These are phyloP conservation scores for Coprinellus aureogranulatus DNA, from an alignment of 768 basidiomycete genomes.

Conservation along the genomic window DNA sequence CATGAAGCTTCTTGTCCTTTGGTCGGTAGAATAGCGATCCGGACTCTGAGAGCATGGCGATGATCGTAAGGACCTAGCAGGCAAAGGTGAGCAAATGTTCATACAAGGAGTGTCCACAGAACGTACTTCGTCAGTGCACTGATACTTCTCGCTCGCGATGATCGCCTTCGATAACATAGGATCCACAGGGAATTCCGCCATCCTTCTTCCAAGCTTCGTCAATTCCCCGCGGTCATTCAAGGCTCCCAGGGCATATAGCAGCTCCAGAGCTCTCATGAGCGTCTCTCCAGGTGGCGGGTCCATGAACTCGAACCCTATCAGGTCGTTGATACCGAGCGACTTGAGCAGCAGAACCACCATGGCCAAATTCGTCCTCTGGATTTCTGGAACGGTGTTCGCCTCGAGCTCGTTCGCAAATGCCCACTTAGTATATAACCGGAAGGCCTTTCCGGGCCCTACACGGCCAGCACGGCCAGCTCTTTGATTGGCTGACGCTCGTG, in stretches of 20 bases:
- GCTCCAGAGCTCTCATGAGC: conserved; percentile 88
- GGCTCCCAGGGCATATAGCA: conserved; percentile 93
- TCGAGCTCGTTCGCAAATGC: conserved; percentile 95
- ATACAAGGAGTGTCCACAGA: background rate
- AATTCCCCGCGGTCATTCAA: conserved; percentile 95
- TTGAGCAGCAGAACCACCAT: conserved; percentile 95
- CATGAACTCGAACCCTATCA: conserved; percentile 97
- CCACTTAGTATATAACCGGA: conserved; percentile 99
- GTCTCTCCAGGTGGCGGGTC: conserved; percentile 98
- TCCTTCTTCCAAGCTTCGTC: conserved; percentile 93
- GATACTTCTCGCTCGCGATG: conserved; percentile 90
- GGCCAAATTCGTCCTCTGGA: conserved; percentile 96
- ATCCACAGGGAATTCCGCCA: conserved; percentile 99
- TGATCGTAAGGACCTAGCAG: conserved; percentile 85
- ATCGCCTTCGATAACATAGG: conserved; percentile 97
- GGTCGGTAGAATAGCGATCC: conserved; percentile 94
- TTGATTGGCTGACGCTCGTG: conserved; percentile 95
- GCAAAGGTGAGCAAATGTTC: background rate
- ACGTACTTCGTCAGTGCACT: conserved; percentile 91
- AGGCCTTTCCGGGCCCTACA: conserved; percentile 96
- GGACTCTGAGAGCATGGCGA: conserved; percentile 95
- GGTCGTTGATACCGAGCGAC: conserved; percentile 96
- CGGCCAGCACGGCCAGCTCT: conserved; percentile 96
- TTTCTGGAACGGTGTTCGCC: conserved; percentile 96
- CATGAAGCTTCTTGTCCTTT: conserved; percentile 97